Evolutionary conservation across 2,329 filamentous ascomycete species (phyloP).

Genomic region (Aspergillus neotritici): DNA sequence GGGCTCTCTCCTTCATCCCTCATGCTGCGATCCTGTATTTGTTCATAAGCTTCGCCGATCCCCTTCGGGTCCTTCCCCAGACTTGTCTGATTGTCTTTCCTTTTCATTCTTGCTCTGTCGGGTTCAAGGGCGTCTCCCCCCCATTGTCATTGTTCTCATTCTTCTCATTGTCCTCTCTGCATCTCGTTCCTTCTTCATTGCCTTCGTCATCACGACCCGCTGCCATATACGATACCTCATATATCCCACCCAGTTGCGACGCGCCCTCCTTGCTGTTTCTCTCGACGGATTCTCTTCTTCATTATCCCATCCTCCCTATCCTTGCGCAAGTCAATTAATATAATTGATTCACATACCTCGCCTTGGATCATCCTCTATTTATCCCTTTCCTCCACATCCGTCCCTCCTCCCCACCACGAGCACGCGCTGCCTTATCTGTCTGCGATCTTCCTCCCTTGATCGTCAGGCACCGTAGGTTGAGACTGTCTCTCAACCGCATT

Average conservation of each 20-base stretch:
- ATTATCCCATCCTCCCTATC: constrained; percentile 7
- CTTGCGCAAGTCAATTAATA: constrained; percentile 8
- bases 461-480: neutral
- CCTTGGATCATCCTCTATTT: constrained; percentile 10
- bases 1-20: constrained; percentile 26
- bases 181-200: constrained; percentile 6
- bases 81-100: constrained; percentile 18
- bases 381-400: constrained; percentile 8
- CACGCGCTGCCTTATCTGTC: neutral
- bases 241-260: no score
- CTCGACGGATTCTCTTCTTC: constrained; percentile 9
- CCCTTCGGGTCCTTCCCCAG: constrained; percentile 35
- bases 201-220: neutral
- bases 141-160: constrained; percentile 11
- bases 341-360: constrained; percentile 6
- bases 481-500: no score
- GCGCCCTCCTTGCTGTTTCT: neutral
- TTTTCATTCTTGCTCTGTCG: constrained; percentile 15
- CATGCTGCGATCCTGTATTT: constrained; percentile 30
- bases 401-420: constrained; percentile 1
- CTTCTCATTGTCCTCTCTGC: constrained; percentile 8
- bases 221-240: no score
- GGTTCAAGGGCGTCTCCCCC: constrained; percentile 10
- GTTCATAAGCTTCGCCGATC: constrained; percentile 44
- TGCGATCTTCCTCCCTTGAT: constrained; percentile 6